Percentiles rank a stretch among this genome's conserved stretches.
phyloP scores from a whole-genome alignment of 805 yeast genomes.

The Cyberlindnera nakhonratchasimensis region DNA sequence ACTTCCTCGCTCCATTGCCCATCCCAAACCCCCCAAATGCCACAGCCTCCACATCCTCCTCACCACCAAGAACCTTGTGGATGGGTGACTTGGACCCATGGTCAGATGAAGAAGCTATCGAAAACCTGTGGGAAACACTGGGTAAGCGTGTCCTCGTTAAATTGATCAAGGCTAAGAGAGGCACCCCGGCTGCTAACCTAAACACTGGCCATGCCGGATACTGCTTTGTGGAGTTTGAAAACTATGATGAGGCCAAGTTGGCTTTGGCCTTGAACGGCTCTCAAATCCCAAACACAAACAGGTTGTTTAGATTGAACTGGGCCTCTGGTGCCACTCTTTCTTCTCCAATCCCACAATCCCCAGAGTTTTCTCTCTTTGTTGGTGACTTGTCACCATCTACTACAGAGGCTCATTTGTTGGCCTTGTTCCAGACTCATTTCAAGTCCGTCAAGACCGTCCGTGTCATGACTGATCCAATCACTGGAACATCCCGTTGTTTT shows the following conservation, averaged over 20 bases:
- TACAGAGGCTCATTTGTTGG: slow-evolving; percentile 73
- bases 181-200: slow-evolving; percentile 33
- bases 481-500: slow-evolving; percentile 74
- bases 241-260: slow-evolving; percentile 63
- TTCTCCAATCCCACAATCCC: slow-evolving; percentile 68
- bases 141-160: slow-evolving; percentile 60
- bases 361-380: slow-evolving; percentile 76
- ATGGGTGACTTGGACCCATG: slow-evolving; percentile 86
- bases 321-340: slow-evolving; percentile 76
- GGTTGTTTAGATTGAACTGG: slow-evolving; percentile 75
- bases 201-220: slow-evolving; percentile 55
- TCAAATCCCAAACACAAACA: slow-evolving; percentile 56
- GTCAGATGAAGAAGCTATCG: slow-evolving; percentile 62
- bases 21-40: slow-evolving; percentile 57
- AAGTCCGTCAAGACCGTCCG: slow-evolving; percentile 72
- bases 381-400: slow-evolving; percentile 78
- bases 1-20: slow-evolving; percentile 25
- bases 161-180: slow-evolving; percentile 52
- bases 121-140: slow-evolving; percentile 56
- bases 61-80: slow-evolving; percentile 73
- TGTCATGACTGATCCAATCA: slow-evolving; percentile 82
- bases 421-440: slow-evolving; percentile 65
- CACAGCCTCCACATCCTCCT: slow-evolving; percentile 36
- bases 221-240: slow-evolving; percentile 73
- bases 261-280: slow-evolving; percentile 67